Conservation (phyloP, 2,329 filamentous ascomycete species). For the Aspergillus tamarii region DNA sequence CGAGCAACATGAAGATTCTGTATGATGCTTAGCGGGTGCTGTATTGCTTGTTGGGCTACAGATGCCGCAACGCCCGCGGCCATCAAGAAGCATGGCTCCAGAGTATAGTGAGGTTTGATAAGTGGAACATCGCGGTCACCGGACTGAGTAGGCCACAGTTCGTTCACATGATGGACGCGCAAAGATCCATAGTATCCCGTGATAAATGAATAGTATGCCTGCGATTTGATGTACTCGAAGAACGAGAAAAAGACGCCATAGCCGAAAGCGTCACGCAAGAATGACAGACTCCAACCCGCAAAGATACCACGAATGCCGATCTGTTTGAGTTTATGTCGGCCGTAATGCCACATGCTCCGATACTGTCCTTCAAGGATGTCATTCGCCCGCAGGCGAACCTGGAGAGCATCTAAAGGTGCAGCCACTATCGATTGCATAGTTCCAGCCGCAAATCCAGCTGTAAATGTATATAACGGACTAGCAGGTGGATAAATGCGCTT, state of each 20-base stretch:
- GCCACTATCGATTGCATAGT: constrained; percentile 64
- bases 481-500: constrained; percentile 65
- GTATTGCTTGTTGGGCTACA: constrained; percentile 60
- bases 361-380: constrained; percentile 64
- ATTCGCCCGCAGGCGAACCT: constrained; percentile 62
- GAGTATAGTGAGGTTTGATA: constrained; percentile 64
- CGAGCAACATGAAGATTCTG: constrained; percentile 64
- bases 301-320: constrained; percentile 66
- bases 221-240: constrained; percentile 67
- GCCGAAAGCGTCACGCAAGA: constrained; percentile 64
- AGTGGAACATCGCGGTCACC: constrained; percentile 42
- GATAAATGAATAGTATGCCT: constrained; percentile 64
- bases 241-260: constrained; percentile 65
- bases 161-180: constrained; percentile 30
- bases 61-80: constrained; percentile 63
- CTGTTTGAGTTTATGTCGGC: constrained; percentile 58
- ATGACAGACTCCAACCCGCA: constrained; percentile 63
- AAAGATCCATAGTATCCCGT: constrained; percentile 59
- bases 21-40: constrained; percentile 62
- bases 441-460: constrained; percentile 63
- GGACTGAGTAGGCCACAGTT: constrained; percentile 29
- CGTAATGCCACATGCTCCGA: constrained; percentile 67
- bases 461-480: constrained; percentile 56
- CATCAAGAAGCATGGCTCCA: constrained; percentile 65
- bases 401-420: constrained; percentile 65